A percentile compares a stretch with the other conserved stretches of the same genome.
Conservation (phyloP, 2,329 filamentous ascomycete genomes). For the Fusarium penzigii region DNA sequence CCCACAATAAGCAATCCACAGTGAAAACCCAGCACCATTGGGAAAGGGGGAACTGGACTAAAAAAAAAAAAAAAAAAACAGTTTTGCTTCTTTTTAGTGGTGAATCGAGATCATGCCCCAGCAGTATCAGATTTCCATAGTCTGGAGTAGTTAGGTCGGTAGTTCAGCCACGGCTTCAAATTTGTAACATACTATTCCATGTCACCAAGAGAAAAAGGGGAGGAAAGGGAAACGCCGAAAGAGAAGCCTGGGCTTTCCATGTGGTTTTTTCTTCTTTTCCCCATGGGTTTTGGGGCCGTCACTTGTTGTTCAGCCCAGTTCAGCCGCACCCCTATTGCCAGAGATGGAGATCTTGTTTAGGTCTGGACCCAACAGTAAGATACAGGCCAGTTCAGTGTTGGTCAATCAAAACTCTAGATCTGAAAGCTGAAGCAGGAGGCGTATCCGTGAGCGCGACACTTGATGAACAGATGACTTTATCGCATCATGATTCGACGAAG, state of each 20-base stretch:
- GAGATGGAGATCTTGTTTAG: no score
- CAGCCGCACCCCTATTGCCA: not conserved
- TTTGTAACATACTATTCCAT: constrained; percentile 16
- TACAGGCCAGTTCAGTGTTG: no score
- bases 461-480: no score
- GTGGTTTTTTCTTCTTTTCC: no score
- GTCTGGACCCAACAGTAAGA: no score
- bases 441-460: not conserved
- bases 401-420: no score
- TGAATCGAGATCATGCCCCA: not conserved
- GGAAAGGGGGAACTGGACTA: not conserved
- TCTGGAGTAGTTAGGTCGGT: constrained; percentile 2
- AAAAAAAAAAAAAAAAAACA: not conserved
- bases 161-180: constrained; percentile 18
- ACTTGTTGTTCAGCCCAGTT: not conserved
- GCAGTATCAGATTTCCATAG: not conserved
- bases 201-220: not conserved
- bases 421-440: not conserved
- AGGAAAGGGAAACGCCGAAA: no score
- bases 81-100: not conserved
- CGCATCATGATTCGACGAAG: no score
- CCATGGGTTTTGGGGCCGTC: no score
- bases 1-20: no score
- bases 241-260: no score
- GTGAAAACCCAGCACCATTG: no score